These are phyloP conservation scores for Talaromyces sp. DNA, from an alignment of 2,329 filamentous ascomycete species.

Conservation along the genomic window DNA sequence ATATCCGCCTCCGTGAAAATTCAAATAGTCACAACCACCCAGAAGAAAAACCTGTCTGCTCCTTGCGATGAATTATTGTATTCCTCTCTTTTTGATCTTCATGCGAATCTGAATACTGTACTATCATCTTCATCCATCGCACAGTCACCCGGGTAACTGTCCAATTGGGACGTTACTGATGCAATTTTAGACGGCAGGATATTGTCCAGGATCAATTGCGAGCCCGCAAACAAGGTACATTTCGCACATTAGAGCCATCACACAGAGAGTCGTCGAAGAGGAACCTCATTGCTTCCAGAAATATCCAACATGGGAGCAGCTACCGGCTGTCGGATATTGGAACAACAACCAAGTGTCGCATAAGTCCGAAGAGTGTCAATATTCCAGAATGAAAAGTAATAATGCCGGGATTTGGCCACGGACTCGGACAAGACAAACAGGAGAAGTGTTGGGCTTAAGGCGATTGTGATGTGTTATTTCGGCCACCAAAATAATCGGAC, in stretches of 20 bases:
- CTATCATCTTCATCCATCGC: not conserved
- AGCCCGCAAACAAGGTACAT: not conserved
- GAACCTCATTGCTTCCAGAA: not conserved
- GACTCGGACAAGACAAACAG: not conserved
- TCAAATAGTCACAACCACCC: constrained; percentile 3
- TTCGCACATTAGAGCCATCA: constrained; percentile 7
- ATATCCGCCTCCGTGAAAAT: not conserved
- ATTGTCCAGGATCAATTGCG: not conserved
- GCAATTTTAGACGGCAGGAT: not conserved
- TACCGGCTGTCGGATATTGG: not conserved
- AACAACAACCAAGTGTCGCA: not conserved
- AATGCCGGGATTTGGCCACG: not conserved
- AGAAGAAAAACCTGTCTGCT: not conserved
- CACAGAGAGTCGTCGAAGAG: not conserved
- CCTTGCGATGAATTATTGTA: constrained; percentile 3
- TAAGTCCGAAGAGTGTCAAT: not conserved
- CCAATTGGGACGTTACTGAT: not conserved
- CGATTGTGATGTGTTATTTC: constrained; percentile 14
- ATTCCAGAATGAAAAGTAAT: not conserved
- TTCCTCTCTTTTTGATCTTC: not conserved
- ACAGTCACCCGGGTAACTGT: constrained; percentile 12
- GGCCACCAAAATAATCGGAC: constrained; percentile 6
- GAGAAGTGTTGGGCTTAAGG: not conserved
- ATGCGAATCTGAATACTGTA: not conserved
- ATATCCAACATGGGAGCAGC: not conserved